These are phyloP conservation scores for Claviceps humidiphila DNA, from an alignment of 2,329 filamentous ascomycete genomes.

Conservation along the genomic window DNA sequence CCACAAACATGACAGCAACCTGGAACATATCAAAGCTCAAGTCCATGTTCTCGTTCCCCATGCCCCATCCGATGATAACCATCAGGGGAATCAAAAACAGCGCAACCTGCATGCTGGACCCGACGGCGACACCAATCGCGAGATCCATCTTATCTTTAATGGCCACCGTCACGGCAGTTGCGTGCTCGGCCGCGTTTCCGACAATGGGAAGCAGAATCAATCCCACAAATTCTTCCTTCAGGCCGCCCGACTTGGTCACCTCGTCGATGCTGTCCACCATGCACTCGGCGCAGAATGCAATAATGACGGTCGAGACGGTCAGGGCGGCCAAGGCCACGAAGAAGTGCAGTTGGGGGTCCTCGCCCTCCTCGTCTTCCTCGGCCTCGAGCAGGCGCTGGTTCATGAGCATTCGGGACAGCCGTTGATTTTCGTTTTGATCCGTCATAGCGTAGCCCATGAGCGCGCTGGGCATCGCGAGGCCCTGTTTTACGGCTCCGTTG, in stretches of 20 bases:
- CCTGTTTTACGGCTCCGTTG: slow-evolving; percentile 23
- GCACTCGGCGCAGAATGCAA: slow-evolving; percentile 71
- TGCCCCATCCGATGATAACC: slow-evolving; percentile 66
- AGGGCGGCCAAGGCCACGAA: slow-evolving; percentile 61
- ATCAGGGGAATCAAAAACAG: slow-evolving; percentile 67
- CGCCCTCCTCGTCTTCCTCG: slow-evolving; percentile 54
- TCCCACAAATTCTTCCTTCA: slow-evolving; percentile 65
- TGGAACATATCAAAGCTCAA: slow-evolving; percentile 83
- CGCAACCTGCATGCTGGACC: slow-evolving; percentile 69
- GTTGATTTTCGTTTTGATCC: slow-evolving; percentile 25
- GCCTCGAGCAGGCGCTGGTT: slow-evolving; percentile 22
- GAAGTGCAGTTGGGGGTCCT: slow-evolving; percentile 62
- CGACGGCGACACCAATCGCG: slow-evolving; percentile 67
- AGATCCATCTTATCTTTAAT: slow-evolving; percentile 79
- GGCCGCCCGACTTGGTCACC: slow-evolving; percentile 44
- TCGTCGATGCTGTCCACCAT: slow-evolving; percentile 61
- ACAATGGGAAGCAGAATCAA: slow-evolving; percentile 71
- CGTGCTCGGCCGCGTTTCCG: slow-evolving; percentile 73
- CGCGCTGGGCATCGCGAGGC: slow-evolving; percentile 26
- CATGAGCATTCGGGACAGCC: slow-evolving; percentile 30
- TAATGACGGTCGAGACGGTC: slow-evolving; percentile 58
- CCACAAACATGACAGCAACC: background rate
- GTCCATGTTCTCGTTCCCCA: slow-evolving; percentile 60
- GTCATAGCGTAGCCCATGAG: slow-evolving; percentile 23
- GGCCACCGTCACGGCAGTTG: slow-evolving; percentile 66